Conservation (phyloP, 306 rosid genomes). For the Comarum palustre region DNA sequence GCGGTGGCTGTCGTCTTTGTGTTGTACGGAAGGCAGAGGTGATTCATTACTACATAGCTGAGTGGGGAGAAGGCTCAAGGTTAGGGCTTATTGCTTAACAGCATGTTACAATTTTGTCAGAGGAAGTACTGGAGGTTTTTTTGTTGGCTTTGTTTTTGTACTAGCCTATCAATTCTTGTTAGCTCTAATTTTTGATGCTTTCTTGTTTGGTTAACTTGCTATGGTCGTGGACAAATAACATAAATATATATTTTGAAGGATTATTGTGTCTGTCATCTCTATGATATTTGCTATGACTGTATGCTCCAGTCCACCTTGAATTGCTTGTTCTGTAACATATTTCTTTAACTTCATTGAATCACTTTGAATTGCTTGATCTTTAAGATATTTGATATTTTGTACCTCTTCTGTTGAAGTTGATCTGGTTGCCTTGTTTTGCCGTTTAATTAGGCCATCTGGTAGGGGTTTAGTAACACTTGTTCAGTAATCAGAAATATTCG, state of each 20-base stretch:
- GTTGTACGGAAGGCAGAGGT: conserved; percentile 53
- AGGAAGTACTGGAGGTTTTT: conserved; percentile 30
- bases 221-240: conserved; percentile 27
- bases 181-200: conserved; percentile 42
- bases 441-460: not conserved
- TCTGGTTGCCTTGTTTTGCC: not conserved
- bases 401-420: conserved; percentile 1
- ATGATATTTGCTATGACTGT: conserved; percentile 13
- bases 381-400: not conserved
- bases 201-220: conserved; percentile 15
- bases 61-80: conserved; percentile 42
- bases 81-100: conserved; percentile 37
- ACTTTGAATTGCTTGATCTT: not conserved
- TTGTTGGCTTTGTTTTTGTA: conserved; percentile 39
- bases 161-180: conserved; percentile 44
- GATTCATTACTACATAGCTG: conserved; percentile 19
- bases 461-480: not conserved
- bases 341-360: too few species aligned
- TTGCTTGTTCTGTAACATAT: conserved; percentile 11
- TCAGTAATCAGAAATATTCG: not conserved
- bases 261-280: conserved; percentile 17
- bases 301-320: conserved; percentile 7
- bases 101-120: conserved; percentile 67
- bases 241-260: conserved; percentile 33
- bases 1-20: conserved; percentile 34